These are phyloP conservation scores for Rubus idaeus DNA, from an alignment of 306 rosid species.

Conservation along the genomic window DNA sequence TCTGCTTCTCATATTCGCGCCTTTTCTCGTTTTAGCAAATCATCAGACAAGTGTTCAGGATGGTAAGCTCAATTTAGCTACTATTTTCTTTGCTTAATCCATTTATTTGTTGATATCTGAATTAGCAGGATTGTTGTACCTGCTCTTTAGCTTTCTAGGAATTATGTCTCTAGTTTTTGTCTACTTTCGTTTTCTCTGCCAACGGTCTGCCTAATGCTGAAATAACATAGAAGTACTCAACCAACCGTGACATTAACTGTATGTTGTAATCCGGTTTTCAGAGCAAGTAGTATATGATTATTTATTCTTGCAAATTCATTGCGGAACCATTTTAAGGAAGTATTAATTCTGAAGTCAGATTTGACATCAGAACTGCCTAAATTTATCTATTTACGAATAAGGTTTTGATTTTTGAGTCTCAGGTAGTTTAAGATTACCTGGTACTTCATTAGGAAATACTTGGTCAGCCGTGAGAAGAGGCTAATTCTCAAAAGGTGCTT, in stretches of 20 bases:
- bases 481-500: neutral
- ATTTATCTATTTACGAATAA: neutral
- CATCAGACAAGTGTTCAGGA: conserved; percentile 5
- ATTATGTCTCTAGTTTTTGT: neutral
- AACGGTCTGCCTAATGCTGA: neutral
- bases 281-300: neutral
- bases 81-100: neutral
- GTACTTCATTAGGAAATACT: no score
- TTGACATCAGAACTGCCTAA: neutral
- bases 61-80: conserved; percentile 22
- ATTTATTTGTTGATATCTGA: neutral
- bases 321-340: neutral
- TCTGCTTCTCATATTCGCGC: conserved; percentile 17
- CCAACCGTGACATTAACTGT: neutral
- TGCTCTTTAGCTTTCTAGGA: neutral
- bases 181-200: no score
- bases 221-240: neutral
- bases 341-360: neutral
- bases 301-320: neutral
- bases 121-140: neutral
- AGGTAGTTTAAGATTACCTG: no score
- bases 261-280: neutral
- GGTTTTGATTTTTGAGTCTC: neutral
- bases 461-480: no score
- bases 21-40: neutral